These are phyloP conservation scores for Persicaria maculosa DNA, from an alignment of 148 eudicot genomes.

Conservation along the genomic window DNA sequence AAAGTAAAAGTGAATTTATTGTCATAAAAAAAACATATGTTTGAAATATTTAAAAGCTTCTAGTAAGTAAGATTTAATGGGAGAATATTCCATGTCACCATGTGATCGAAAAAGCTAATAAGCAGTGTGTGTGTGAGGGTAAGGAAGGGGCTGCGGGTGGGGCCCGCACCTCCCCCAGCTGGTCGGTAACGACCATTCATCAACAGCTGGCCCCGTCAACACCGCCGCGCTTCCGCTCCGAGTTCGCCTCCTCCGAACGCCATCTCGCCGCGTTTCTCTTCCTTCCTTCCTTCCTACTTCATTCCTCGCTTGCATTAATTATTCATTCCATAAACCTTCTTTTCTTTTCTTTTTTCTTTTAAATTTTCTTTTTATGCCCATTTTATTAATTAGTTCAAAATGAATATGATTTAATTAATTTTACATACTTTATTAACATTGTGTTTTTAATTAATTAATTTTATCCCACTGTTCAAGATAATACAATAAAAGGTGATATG, in stretches of 20 bases:
- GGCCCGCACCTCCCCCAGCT: background rate
- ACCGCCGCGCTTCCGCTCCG: constrained; percentile 4
- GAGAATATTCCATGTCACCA: background rate
- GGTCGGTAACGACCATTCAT: constrained; percentile 5
- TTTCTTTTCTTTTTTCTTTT: no score
- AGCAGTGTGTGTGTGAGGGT: background rate
- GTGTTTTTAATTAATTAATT: no score
- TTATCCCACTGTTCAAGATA: no score
- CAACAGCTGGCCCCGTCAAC: constrained; percentile 4
- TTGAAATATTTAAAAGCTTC: background rate
- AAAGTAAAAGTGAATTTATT: no score
- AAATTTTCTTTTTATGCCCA: no score
- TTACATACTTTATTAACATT: no score
- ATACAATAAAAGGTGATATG: no score
- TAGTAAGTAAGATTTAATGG: background rate
- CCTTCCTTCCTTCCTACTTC: background rate
- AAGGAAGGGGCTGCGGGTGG: background rate
- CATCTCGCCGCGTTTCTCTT: background rate
- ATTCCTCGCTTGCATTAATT: constrained; percentile 1
- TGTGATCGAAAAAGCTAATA: background rate
- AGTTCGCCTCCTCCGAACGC: background rate
- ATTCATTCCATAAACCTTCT: no score
- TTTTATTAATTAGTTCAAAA: no score
- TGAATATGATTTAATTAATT: no score
- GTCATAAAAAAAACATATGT: no score